These are phyloP conservation scores for Ogataea nakhonphanomensis DNA, from an alignment of 805 yeast genomes.

Conservation along the genomic window DNA sequence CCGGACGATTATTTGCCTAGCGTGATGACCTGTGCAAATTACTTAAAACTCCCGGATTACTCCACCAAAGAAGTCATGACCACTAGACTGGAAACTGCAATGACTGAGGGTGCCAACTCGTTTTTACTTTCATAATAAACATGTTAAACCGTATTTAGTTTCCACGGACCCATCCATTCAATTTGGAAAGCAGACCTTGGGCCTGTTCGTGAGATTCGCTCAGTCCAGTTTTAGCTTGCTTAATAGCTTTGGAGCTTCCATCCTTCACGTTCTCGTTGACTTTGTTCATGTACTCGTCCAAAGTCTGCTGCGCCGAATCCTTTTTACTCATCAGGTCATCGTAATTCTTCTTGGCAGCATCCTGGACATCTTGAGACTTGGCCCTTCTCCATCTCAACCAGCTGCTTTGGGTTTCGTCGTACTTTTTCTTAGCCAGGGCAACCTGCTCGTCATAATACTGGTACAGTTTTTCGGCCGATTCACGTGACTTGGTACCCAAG, in stretches of 20 bases:
- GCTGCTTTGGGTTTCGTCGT: constrained; percentile 27
- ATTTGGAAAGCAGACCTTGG: constrained; percentile 21
- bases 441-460: constrained; percentile 26
- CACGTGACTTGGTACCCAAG: constrained; percentile 19
- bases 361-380: constrained; percentile 28
- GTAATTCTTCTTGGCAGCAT: constrained; percentile 24
- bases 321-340: constrained; percentile 21
- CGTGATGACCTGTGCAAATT: constrained; percentile 98
- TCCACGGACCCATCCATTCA: constrained; percentile 23
- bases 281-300: constrained; percentile 14
- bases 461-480: constrained; percentile 21
- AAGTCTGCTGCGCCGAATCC: constrained; percentile 23
- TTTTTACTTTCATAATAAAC: constrained; percentile 63
- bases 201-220: constrained; percentile 20
- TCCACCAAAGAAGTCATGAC: constrained; percentile 58
- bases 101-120: constrained; percentile 84
- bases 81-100: constrained; percentile 60
- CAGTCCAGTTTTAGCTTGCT: constrained; percentile 18
- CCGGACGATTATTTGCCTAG: constrained; percentile 88
- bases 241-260: constrained; percentile 13
- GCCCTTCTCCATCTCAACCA: constrained; percentile 32
- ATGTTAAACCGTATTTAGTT: constrained; percentile 8
- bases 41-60: constrained; percentile 84
- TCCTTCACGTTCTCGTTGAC: constrained; percentile 13
- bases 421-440: constrained; percentile 24